phyloP scores from a whole-genome alignment of 768 basidiomycete species.

The Gautieria morchelliformis region DNA sequence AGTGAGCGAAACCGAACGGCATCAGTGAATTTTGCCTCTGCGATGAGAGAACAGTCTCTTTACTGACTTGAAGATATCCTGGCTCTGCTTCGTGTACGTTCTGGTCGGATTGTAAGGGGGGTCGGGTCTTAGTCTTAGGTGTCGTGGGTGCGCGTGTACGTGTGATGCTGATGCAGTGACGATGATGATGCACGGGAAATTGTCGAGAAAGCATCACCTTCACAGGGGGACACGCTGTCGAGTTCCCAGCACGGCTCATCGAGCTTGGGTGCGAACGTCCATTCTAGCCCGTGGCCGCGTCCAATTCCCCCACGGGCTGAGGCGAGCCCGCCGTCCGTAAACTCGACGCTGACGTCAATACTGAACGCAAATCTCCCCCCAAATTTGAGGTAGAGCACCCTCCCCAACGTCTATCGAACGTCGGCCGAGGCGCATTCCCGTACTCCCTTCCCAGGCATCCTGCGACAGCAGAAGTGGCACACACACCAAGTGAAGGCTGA shows the following conservation, averaged over 20 bases:
- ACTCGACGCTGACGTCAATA: neutral
- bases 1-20: too few species aligned
- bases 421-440: slow-evolving; percentile 29
- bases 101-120: slow-evolving; percentile 41
- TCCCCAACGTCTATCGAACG: neutral
- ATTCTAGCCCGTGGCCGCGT: neutral
- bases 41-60: too few species aligned
- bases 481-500: slow-evolving; percentile 12
- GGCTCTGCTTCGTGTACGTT: slow-evolving; percentile 78
- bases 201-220: neutral
- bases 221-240: neutral
- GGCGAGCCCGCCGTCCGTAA: too few species aligned
- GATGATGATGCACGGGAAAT: neutral
- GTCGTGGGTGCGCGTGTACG: neutral
- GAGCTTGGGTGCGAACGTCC: neutral
- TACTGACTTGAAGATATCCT: slow-evolving; percentile 23
- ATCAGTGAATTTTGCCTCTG: too few species aligned
- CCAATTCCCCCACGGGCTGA: neutral
- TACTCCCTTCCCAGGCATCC: slow-evolving; percentile 63
- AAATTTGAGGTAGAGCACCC: neutral
- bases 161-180: neutral
- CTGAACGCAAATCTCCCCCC: too few species aligned
- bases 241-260: neutral
- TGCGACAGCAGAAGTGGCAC: slow-evolving; percentile 23
- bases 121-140: neutral